These are phyloP conservation scores for Aspergillus nomiae DNA, from an alignment of 2,329 filamentous ascomycete genomes.

Conservation along the genomic window DNA sequence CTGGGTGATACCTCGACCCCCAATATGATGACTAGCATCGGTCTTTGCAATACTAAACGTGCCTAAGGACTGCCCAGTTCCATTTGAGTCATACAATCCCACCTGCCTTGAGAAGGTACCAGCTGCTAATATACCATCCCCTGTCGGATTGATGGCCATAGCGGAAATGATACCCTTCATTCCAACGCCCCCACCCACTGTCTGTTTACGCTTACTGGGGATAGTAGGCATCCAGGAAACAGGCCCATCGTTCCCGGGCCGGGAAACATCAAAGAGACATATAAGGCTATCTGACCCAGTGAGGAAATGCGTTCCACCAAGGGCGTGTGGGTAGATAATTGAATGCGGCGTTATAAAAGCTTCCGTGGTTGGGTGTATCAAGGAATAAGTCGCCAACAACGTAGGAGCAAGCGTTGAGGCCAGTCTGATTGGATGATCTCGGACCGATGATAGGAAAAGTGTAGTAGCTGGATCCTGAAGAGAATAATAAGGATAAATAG, in stretches of 20 bases:
- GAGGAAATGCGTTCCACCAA: constrained; percentile 55
- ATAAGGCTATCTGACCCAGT: constrained; percentile 59
- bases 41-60: constrained; percentile 52
- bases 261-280: constrained; percentile 57
- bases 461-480: constrained; percentile 53
- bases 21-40: constrained; percentile 39
- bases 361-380: constrained; percentile 59
- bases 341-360: constrained; percentile 57
- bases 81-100: constrained; percentile 56
- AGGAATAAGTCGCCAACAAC: constrained; percentile 55
- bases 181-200: constrained; percentile 49
- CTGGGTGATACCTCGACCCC: constrained; percentile 57
- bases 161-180: constrained; percentile 61
- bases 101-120: constrained; percentile 60
- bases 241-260: constrained; percentile 50
- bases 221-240: constrained; percentile 49
- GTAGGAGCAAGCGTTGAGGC: constrained; percentile 55
- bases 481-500: constrained; percentile 58
- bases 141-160: constrained; percentile 47
- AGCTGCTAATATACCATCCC: constrained; percentile 55
- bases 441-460: constrained; percentile 54
- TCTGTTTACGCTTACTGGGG: constrained; percentile 50
- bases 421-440: constrained; percentile 59
- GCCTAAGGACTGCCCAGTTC: constrained; percentile 52
- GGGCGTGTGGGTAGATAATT: constrained; percentile 52